Percentiles rank a stretch among this genome's conserved stretches.
Conservation (phyloP, 805 yeast genomes). For the Lachancea kluyveri region DNA sequence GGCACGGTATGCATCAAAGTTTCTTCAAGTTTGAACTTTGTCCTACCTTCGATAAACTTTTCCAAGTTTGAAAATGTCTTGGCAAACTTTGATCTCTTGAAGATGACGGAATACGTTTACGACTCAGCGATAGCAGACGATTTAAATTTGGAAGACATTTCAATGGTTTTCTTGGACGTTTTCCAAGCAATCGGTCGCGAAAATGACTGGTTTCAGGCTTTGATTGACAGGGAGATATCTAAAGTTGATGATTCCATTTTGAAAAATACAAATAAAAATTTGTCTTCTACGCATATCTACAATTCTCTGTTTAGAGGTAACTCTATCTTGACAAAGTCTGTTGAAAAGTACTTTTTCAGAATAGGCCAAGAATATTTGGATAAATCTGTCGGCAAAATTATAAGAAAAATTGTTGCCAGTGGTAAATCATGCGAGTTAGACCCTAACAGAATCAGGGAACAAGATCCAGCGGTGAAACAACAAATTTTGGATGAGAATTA, state of each 20-base stretch:
- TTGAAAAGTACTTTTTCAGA: constrained; percentile 70
- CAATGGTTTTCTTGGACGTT: constrained; percentile 61
- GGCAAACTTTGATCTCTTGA: constrained; percentile 43
- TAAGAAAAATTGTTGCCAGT: constrained; percentile 44
- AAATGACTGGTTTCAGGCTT: constrained; percentile 63
- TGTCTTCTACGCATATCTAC: constrained; percentile 32
- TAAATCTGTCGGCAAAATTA: constrained; percentile 63
- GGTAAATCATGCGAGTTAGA: constrained; percentile 74
- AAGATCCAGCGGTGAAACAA: constrained; percentile 31
- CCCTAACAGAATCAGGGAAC: constrained; percentile 48
- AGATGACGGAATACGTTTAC: constrained; percentile 40
- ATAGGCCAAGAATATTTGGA: constrained; percentile 77
- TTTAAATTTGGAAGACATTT: constrained; percentile 46
- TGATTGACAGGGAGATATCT: constrained; percentile 62
- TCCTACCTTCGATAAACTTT: constrained; percentile 56
- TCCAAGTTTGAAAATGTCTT: constrained; percentile 58
- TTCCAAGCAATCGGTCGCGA: constrained; percentile 67
- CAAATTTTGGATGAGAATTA: constrained; percentile 42
- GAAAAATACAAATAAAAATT: constrained; percentile 19
- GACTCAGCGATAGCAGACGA: constrained; percentile 22
- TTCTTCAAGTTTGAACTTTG: constrained; percentile 44
- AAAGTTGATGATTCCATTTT: constrained; percentile 22
- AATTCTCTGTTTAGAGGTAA: constrained; percentile 79
- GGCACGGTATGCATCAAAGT: constrained; percentile 55
- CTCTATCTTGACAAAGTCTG: constrained; percentile 70